These are phyloP conservation scores for Bruguiera hainesii DNA, from an alignment of 441 rosid species.

Conservation along the genomic window DNA sequence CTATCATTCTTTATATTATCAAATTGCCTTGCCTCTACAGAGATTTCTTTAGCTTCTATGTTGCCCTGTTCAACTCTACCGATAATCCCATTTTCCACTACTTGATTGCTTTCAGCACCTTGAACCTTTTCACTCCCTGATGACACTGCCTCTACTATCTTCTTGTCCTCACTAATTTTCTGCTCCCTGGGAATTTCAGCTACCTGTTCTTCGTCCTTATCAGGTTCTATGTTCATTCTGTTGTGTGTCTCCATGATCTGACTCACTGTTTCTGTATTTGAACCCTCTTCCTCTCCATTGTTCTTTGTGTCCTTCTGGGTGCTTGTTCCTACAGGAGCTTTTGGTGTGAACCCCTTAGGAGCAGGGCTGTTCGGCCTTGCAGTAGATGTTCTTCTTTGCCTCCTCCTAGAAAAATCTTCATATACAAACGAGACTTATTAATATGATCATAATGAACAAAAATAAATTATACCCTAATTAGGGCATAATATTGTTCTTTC, in stretches of 20 bases:
- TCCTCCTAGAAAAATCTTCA: slow-evolving; percentile 74
- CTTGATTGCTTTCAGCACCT: slow-evolving; percentile 20
- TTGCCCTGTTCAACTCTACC: slow-evolving; percentile 26
- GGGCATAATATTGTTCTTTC: background rate
- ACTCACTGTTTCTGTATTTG: slow-evolving; percentile 27
- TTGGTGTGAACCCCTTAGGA: slow-evolving; percentile 46
- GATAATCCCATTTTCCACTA: slow-evolving; percentile 33
- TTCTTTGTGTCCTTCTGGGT: slow-evolving; percentile 39
- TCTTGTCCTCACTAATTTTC: slow-evolving; percentile 23
- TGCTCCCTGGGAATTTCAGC: slow-evolving; percentile 30
- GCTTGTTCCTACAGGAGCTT: slow-evolving; percentile 40
- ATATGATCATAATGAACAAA: background rate
- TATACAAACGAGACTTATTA: background rate
- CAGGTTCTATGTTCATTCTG: slow-evolving; percentile 28
- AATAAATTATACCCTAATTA: background rate
- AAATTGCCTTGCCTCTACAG: slow-evolving; percentile 19
- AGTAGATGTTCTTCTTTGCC: slow-evolving; percentile 42
- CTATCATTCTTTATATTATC: slow-evolving; percentile 18
- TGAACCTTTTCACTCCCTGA: slow-evolving; percentile 9
- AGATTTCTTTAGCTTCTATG: slow-evolving; percentile 8
- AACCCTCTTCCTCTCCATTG: slow-evolving; percentile 39
- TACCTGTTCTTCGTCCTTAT: slow-evolving; percentile 33
- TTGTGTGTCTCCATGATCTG: slow-evolving; percentile 26
- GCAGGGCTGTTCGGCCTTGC: slow-evolving; percentile 47
- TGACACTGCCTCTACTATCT: slow-evolving; percentile 26